Conservation (phyloP, 192 early-diverging fungal species). For the Thamnidium elegans region DNA sequence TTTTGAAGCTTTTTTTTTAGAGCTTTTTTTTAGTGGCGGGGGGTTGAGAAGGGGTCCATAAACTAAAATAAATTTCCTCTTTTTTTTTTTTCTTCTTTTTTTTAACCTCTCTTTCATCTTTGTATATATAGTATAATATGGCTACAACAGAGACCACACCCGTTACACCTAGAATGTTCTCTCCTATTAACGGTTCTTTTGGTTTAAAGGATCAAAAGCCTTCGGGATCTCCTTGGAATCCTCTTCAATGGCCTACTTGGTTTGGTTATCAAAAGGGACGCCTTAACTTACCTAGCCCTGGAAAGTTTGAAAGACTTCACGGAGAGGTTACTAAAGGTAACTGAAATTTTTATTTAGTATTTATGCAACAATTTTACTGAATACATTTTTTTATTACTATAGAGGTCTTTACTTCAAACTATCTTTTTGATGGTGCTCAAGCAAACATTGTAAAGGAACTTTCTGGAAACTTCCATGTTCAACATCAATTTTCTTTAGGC, state of each 20-base stretch:
- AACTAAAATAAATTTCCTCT: too few relatives aligned
- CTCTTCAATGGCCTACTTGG: constrained; percentile 32
- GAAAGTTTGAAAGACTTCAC: constrained; percentile 79
- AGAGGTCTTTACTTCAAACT: constrained; percentile 82
- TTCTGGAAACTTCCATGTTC: constrained; percentile 92
- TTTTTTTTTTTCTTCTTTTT: too few relatives aligned
- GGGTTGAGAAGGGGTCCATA: too few relatives aligned
- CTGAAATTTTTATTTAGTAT: constrained; percentile 7
- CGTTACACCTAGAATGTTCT: constrained; percentile 16
- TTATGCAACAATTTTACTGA: neutral
- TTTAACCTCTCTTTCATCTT: too few relatives aligned
- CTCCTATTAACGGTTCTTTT: constrained; percentile 8
- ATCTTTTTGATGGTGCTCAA: constrained; percentile 92
- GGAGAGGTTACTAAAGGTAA: constrained; percentile 71
- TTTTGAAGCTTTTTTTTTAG: too few relatives aligned
- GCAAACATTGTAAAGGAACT: constrained; percentile 92
- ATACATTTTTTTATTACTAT: constrained; percentile 3
- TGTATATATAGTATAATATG: too few relatives aligned
- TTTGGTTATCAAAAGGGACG: constrained; percentile 37
- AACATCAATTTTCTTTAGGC: constrained; percentile 89
- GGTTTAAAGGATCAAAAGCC: constrained; percentile 21
- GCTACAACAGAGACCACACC: constrained; percentile 3
- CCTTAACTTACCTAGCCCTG: constrained; percentile 74
- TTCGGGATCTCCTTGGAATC: constrained; percentile 30
- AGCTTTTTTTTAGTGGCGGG: too few relatives aligned